Conservation (phyloP, 495 filamentous ascomycete species). For the Penicillium canariense region DNA sequence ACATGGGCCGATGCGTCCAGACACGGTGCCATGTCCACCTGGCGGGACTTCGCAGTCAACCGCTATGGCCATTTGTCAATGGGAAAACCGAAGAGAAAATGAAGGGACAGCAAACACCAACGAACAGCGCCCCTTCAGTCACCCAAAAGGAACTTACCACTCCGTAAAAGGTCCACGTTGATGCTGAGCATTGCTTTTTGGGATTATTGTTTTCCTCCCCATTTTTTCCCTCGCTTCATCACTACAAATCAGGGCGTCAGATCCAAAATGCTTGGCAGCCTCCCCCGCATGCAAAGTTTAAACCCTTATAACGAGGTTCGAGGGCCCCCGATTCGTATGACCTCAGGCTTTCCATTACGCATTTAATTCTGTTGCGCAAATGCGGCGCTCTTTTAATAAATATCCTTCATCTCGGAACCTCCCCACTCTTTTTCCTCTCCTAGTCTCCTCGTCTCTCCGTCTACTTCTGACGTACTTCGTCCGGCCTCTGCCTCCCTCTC, state of each 20-base stretch:
- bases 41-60: no score
- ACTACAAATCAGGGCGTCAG: constrained; percentile 32
- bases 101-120: no score
- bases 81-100: no score
- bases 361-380: constrained; percentile 12
- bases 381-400: background rate
- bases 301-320: constrained; percentile 4
- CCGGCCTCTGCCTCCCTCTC: background rate
- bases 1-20: constrained; percentile 1
- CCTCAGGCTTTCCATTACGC: constrained; percentile 21
- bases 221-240: constrained; percentile 20
- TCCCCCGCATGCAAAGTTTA: constrained; percentile 38
- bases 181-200: constrained; percentile 19
- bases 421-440: background rate
- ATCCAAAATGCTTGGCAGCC: constrained; percentile 34
- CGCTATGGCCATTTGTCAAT: no score
- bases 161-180: no score
- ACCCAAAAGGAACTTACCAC: no score
- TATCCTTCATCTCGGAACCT: constrained; percentile 2
- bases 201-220: constrained; percentile 4
- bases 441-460: background rate
- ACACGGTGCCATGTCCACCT: no score
- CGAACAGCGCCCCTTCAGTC: no score
- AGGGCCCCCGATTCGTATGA: constrained; percentile 13
- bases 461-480: background rate